A percentile compares a stretch with the other conserved stretches of the same genome.
These are phyloP conservation scores for Fusarium chaquense DNA, from an alignment of 2,329 filamentous ascomycete genomes.

Conservation along the genomic window DNA sequence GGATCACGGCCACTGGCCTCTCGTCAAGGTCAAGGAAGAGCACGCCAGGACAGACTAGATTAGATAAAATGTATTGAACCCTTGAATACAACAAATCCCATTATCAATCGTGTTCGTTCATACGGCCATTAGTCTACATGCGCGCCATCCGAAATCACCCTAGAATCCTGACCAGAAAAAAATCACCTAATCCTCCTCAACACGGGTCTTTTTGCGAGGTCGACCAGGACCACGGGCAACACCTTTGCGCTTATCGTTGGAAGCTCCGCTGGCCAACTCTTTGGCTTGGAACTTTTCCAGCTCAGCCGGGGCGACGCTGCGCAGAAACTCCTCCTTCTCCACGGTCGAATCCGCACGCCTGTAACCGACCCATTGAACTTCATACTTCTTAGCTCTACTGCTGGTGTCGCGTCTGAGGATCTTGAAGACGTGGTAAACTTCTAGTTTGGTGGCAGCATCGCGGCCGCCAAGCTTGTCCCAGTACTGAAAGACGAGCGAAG, in stretches of 20 bases:
- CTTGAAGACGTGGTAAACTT: slow-evolving; percentile 46
- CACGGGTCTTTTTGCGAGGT: slow-evolving; percentile 43
- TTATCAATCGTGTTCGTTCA: slow-evolving; percentile 28
- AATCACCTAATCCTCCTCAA: slow-evolving; percentile 13
- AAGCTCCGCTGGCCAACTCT: slow-evolving; percentile 26
- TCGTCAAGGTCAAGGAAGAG: slow-evolving; percentile 53
- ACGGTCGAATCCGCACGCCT: slow-evolving; percentile 40
- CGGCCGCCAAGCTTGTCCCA: slow-evolving; percentile 45
- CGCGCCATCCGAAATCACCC: slow-evolving; percentile 1
- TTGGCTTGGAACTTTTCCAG: slow-evolving; percentile 46
- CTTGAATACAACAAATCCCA: slow-evolving; percentile 25
- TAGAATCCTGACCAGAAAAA: not conserved
- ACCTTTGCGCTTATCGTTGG: slow-evolving; percentile 40
- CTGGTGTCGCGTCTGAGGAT: slow-evolving; percentile 41
- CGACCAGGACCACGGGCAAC: slow-evolving; percentile 40
- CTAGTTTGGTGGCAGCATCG: slow-evolving; percentile 42
- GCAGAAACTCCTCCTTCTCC: slow-evolving; percentile 43
- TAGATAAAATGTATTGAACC: slow-evolving; percentile 4
- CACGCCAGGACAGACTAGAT: slow-evolving; percentile 11
- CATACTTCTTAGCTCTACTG: slow-evolving; percentile 40
- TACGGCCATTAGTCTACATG: slow-evolving; percentile 23
- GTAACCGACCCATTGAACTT: slow-evolving; percentile 48
- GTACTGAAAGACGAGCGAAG: slow-evolving; percentile 45
- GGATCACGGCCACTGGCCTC: slow-evolving; percentile 62
- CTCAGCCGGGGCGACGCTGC: slow-evolving; percentile 42